Evolutionary conservation across 441 rosid species (phyloP), one percentile per base, ranked within the genome.

Genomic region (Populus hybrid): DNA sequence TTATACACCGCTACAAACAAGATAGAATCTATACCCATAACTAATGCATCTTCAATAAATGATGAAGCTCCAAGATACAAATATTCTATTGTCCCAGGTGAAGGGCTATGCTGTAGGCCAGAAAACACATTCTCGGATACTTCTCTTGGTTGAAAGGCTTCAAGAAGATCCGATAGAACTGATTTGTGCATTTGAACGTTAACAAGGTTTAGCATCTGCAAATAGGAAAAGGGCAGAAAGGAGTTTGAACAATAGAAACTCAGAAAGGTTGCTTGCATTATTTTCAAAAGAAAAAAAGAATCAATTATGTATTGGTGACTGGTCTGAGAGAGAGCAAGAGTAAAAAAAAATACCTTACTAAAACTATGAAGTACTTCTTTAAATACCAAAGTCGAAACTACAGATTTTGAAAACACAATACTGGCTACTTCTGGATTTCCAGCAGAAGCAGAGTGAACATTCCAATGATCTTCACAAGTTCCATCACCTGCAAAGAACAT

Each of bases 391-490:
- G 87, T 76, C 38, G 93, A 84, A 74, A 87, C 87, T 69, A 87
- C 85, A 86, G 86, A 84, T 50, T 81, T 87, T 61, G 93, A 86
- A 74, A 86, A 84, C 65, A 87, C 76, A 77, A 84, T n/a, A 59
- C 77, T 84, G 50, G 78, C 81, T 72, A 83, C 78, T 76, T 84
- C 83, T 66, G 93, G 98, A 78, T 87, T 89, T 68, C 90, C 86
- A 26, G 93, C 84, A 79, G 75, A 75, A 65, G 86, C 77, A 80
- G 89, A 92, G 61, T 89, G 90, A 81, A 75, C 70, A 71, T 87
- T 81, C 98, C 98, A 94, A 77, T 78, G 92, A 79, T 80, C 89
- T 81, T 87, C 87, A 82, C 97, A 92, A 77, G 86, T 84, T 82
- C 84, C 84, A 71, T 85, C 85, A 83, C 90, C 98, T 92, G 78